phyloP scores from a whole-genome alignment of 805 yeast species.

The Saccharomyces eubayanus region DNA sequence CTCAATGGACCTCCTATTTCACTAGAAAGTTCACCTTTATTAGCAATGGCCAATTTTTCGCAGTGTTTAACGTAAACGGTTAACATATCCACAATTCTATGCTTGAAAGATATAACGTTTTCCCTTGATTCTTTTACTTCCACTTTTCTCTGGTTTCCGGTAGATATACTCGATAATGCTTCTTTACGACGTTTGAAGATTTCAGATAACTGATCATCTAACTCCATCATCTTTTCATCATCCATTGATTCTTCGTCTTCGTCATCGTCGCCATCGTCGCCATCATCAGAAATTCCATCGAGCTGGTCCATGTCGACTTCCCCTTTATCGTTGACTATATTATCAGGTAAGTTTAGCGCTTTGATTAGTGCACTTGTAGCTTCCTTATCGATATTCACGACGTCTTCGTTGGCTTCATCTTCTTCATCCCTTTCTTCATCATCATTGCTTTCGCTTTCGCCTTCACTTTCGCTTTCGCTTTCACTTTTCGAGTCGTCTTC shows the following conservation, averaged over 20 bases:
- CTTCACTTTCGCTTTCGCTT: conserved; percentile 19
- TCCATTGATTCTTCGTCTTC: conserved; percentile 80
- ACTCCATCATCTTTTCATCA: conserved; percentile 92
- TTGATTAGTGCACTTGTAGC: conserved; percentile 60
- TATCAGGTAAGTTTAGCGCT: conserved; percentile 59
- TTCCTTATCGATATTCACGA: conserved; percentile 40
- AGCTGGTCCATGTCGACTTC: conserved; percentile 42
- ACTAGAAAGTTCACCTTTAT: conserved; percentile 1
- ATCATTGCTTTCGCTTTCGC: conserved; percentile 29
- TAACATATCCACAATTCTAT: conserved; percentile 66
- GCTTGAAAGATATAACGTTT: conserved; percentile 70
- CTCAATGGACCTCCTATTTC: conserved; percentile 9
- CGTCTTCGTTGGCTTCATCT: conserved; percentile 33
- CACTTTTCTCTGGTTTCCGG: conserved; percentile 59
- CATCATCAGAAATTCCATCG: conserved; percentile 35
- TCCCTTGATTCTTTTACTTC: conserved; percentile 76
- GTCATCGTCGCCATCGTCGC: conserved; percentile 43
- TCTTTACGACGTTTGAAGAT: conserved; percentile 79
- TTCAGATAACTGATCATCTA: conserved; percentile 73
- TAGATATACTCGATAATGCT: conserved; percentile 45
- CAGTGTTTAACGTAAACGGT: conserved; percentile 51
- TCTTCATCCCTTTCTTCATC: conserved; percentile 27
- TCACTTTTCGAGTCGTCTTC: conserved; percentile 32
- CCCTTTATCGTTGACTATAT: conserved; percentile 35
- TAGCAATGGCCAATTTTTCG: conserved; percentile 17